Base-by-base conservation (phyloP, 768 basidiomycete species). In the Crucibulum laeve region DNA sequence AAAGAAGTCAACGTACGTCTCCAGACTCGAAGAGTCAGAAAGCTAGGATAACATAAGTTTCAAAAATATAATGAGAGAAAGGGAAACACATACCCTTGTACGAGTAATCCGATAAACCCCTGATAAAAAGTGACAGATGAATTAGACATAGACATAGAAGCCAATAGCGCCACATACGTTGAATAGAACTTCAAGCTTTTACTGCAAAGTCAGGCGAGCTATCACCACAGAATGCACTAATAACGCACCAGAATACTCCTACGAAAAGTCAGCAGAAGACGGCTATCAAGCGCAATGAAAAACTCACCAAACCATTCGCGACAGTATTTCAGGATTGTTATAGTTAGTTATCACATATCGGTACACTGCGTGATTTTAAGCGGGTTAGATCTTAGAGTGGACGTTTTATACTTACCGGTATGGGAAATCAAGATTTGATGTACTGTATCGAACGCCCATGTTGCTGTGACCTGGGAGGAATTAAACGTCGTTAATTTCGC, bases 391-490 rank as follows among this genome's bases (percentile, higher is more conserved):
- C 18, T 37, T 39, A 18, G 10, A 34, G 18, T 28, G 7, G 36
- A 7, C 5, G 35, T 38, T 23, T 8, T 25, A 11, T 6, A 56
- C 67, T 50, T 36, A 67, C 80, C 65, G 4, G 71, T 69, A 50
- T 82, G 79, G 3, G 76, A 73, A 25, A 82, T 76, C 14, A 81
- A 52, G 15, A 58, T 62, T 54, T 81, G 80, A 47, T 80, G 77
- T 3, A 69, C 50, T 4, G 68, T 76, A 49, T 82, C 80, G 43
- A 74, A 74, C 3, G 64, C 11, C 63, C 78, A 71, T 17, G 74
- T 69, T 18, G 57, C 53, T n/a, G 54, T 66, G 13, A 81, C 80
- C 75, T 77, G 36, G 11, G 3, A 13, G 2, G 19, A 41, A 42
- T 14, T 25, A 15, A 24, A 32, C 18, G 18, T 5, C 1, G 5